Evolutionary conservation across 768 basidiomycete species (phyloP), one percentile per base, ranked within the genome.

Genomic region (Rhodotorula sphaerocarpa): DNA sequence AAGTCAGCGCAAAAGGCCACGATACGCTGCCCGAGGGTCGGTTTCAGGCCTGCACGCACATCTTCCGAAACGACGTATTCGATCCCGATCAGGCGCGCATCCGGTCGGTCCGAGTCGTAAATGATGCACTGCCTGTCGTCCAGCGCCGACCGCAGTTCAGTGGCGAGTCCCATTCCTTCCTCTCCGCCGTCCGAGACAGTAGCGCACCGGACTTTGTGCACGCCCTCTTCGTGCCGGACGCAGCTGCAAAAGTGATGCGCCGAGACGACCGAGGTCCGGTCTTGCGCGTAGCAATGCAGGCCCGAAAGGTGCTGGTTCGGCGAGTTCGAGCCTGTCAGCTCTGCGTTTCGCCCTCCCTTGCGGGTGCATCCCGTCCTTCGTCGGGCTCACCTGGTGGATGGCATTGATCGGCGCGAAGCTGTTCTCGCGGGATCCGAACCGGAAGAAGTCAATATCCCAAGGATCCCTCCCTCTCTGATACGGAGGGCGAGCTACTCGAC

Each of bases 21-120:
- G 36, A 39, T 16, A 39, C 36, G 9, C 10, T 39, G 36, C 16
- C 10, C 36, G 36, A 39, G 16, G 10, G 9, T 16, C 10, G 9
- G 2, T 30, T 12, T 1, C 10, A 82, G 76, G 2, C 70, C 69
- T 46, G 71, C 63, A 70, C 80, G 81, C 20, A 76, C 74, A 58
- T 78, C 74, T 52, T 80, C 79, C 12, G 76, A 75, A 20, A 82
- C 73, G 57, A 82, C 76, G 64, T 82, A 82, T 69, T 82, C 81
- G 46, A 82, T 79, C 27, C 80, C 81, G 55, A 82, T 81, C 55
- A 82, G 72, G 45, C 78, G 75, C 7, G 81, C 81, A 44, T 77
- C 74, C 20, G 76, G 74, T 43, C 74, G 71, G 57, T 77, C 77
- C 59, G 82, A 75, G 70, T 80, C 79, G 59, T 79, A 79, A 43